Evolutionary conservation across 2,329 filamentous ascomycete species (phyloP).

Genomic region (Colletotrichum paranaense): DNA sequence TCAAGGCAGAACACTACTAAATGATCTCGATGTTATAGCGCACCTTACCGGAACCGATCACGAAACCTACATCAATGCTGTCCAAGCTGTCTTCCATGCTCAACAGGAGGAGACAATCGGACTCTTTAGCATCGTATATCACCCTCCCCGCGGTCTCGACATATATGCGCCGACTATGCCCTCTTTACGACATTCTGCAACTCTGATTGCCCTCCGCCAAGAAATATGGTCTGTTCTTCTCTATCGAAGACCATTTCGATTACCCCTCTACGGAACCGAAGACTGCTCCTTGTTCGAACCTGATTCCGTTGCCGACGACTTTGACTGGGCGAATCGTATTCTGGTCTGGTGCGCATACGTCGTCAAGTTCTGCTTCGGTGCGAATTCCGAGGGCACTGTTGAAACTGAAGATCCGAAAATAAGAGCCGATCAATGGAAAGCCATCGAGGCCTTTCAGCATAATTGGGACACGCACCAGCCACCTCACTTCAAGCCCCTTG

Average conservation of each 20-base stretch:
- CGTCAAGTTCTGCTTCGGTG: constrained; percentile 69
- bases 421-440: constrained; percentile 50
- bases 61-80: constrained; percentile 18
- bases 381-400: neutral
- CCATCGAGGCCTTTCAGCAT: constrained; percentile 56
- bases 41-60: constrained; percentile 15
- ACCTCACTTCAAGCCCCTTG: constrained; percentile 65
- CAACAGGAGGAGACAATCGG: constrained; percentile 18
- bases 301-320: constrained; percentile 53
- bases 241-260: constrained; percentile 13
- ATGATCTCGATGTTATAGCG: neutral
- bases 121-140: constrained; percentile 7
- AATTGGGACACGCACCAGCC: constrained; percentile 61
- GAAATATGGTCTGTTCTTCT: constrained; percentile 24
- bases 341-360: constrained; percentile 73
- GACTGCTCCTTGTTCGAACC: constrained; percentile 12
- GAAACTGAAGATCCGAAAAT: constrained; percentile 42
- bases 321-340: constrained; percentile 69
- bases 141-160: neutral
- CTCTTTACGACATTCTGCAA: constrained; percentile 5
- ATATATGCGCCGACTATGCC: constrained; percentile 16
- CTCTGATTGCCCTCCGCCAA: constrained; percentile 6
- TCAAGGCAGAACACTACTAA: neutral
- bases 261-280: constrained; percentile 13
- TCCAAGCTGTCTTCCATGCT: constrained; percentile 16